Conservation (phyloP, 257 asterid species). For the Nicotiana knightiana region DNA sequence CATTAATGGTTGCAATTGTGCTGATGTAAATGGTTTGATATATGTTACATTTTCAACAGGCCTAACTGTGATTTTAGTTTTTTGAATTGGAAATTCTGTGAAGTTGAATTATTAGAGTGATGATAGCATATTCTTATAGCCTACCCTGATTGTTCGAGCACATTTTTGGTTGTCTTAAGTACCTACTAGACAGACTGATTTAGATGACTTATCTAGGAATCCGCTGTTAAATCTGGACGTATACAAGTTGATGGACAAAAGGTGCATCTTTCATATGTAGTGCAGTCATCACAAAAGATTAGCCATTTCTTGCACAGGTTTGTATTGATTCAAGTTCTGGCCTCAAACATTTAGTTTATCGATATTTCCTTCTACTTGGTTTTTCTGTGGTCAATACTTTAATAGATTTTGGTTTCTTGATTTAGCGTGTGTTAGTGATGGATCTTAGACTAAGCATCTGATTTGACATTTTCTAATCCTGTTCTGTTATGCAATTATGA, state of each 20-base stretch:
- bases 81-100: background rate
- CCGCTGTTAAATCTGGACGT: conserved; percentile 86
- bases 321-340: background rate
- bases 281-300: conserved; percentile 72
- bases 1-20: background rate
- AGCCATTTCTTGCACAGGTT: conserved; percentile 97
- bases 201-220: conserved; percentile 38
- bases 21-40: background rate
- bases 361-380: background rate
- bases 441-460: background rate
- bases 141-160: background rate
- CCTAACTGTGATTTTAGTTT: background rate
- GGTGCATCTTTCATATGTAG: conserved; percentile 62
- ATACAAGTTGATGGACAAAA: conserved; percentile 83
- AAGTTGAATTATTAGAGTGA: background rate
- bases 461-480: background rate
- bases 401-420: background rate
- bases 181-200: background rate
- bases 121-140: background rate
- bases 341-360: background rate
- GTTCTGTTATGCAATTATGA: conserved; percentile 21
- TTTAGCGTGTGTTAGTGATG: background rate
- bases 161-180: background rate
- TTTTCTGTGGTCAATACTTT: background rate
- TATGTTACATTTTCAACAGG: background rate